Conservation (phyloP, 83 land plant species). For the Picea abies region DNA sequence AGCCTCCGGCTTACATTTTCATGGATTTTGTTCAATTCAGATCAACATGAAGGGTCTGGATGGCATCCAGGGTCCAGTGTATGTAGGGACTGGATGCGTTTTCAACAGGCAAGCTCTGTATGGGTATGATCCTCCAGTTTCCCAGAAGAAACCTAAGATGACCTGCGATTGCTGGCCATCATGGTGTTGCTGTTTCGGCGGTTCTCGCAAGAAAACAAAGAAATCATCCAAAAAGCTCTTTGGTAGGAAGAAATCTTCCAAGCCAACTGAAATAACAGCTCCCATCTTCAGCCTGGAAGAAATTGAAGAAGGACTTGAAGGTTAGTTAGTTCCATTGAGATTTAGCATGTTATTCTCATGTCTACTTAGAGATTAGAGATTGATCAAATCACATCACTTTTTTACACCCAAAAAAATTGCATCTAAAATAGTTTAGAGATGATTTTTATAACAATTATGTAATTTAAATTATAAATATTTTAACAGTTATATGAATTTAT, state of each 20-base stretch:
- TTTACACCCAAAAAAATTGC: too few species aligned
- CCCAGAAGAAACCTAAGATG: conserved; percentile 69
- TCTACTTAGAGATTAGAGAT: too few species aligned
- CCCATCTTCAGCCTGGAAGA: conserved; percentile 61
- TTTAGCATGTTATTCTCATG: neutral
- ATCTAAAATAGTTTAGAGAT: too few species aligned
- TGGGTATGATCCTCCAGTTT: conserved; percentile 83
- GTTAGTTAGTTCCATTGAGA: neutral
- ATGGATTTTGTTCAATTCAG: neutral
- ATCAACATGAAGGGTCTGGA: conserved; percentile 88
- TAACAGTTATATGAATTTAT: too few species aligned
- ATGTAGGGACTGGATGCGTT: conserved; percentile 85
- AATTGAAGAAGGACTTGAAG: conserved; percentile 73
- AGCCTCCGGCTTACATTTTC: neutral
- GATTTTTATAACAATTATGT: too few species aligned
- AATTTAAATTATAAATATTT: too few species aligned
- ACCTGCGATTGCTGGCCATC: conserved; percentile 78
- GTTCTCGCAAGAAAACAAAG: conserved; percentile 31
- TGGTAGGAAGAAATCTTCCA: conserved; percentile 30
- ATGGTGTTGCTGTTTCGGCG: conserved; percentile 64
- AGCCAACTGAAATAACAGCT: conserved; percentile 25
- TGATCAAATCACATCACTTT: neutral
- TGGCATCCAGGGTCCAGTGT: conserved; percentile 88
- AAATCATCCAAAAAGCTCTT: conserved; percentile 35
- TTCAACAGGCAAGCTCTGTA: conserved; percentile 84